phyloP scores from a whole-genome alignment of 2,329 filamentous ascomycete species.

The Ceratocystis alfenasii region DNA sequence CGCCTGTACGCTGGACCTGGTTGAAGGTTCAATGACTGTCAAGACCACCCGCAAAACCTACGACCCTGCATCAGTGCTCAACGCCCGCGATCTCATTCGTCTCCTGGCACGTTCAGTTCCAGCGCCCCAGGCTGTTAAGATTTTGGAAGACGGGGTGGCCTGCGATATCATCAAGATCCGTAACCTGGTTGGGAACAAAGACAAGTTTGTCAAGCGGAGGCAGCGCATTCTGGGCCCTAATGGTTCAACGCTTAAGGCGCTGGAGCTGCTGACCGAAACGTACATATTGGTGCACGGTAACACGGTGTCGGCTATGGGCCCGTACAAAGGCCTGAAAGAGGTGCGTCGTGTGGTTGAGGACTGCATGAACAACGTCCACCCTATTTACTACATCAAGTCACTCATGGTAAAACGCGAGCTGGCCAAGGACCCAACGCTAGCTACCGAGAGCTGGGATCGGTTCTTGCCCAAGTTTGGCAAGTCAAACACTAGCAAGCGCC shows the following conservation, averaged over 20 bases:
- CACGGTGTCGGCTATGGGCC: conserved; percentile 84
- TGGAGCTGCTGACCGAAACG: conserved; percentile 80
- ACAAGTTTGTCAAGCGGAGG: conserved; percentile 86
- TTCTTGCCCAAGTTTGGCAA: conserved; percentile 98
- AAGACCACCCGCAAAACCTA: conserved; percentile 86
- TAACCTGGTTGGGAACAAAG: conserved; percentile 81
- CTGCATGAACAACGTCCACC: conserved; percentile 94
- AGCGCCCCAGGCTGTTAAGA: conserved; percentile 84
- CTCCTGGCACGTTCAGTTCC: conserved; percentile 83
- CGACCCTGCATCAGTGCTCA: conserved; percentile 85
- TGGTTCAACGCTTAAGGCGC: conserved; percentile 83
- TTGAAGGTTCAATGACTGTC: conserved; percentile 93
- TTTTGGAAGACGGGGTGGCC: conserved; percentile 80
- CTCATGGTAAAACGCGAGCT: conserved; percentile 90
- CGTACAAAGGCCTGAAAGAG: conserved; percentile 87
- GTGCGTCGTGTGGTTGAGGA: conserved; percentile 81
- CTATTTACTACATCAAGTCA: conserved; percentile 69
- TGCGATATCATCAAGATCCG: conserved; percentile 96
- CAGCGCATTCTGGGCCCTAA: conserved; percentile 87
- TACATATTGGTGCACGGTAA: conserved; percentile 96
- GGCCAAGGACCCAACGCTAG: conserved; percentile 76
- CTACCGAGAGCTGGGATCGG: conserved; percentile 83
- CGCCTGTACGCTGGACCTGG: conserved; percentile 81
- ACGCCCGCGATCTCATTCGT: conserved; percentile 89
- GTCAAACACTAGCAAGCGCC: conserved; percentile 72